A percentile compares a stretch with the other conserved stretches of the same genome.
phyloP scores from a whole-genome alignment of 495 filamentous ascomycete species.

The Baudoinia panamericana region DNA sequence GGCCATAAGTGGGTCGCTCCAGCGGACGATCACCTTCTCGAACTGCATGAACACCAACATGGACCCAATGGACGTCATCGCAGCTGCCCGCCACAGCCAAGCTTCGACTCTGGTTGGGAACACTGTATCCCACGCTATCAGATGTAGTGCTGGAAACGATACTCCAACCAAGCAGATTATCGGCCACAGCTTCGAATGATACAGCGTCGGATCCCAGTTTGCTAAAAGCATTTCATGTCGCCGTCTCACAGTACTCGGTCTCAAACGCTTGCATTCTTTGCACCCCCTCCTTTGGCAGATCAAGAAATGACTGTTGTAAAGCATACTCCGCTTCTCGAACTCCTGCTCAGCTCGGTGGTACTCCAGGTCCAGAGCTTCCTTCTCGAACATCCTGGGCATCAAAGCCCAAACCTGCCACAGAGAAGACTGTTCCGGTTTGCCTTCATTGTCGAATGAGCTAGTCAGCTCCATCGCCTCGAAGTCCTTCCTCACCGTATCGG shows the following conservation, averaged over 20 bases:
- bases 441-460: constrained; percentile 25
- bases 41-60: constrained; percentile 30
- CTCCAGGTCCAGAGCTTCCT: constrained; percentile 18
- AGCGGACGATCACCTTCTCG: constrained; percentile 27
- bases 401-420: constrained; percentile 23
- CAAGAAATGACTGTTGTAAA: background rate
- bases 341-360: constrained; percentile 3
- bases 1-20: constrained; percentile 26
- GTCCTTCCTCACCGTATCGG: constrained; percentile 13
- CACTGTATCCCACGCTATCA: constrained; percentile 23
- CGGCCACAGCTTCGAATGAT: constrained; percentile 25
- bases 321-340: background rate
- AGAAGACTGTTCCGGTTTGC: constrained; percentile 18
- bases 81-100: constrained; percentile 28
- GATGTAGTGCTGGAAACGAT: constrained; percentile 26
- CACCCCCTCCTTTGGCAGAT: background rate
- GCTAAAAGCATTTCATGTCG: constrained; percentile 18
- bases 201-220: constrained; percentile 21
- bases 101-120: constrained; percentile 21
- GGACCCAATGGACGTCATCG: constrained; percentile 19
- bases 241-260: background rate
- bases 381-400: constrained; percentile 26
- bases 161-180: constrained; percentile 22
- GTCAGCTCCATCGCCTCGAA: constrained; percentile 26
- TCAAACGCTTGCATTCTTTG: background rate